Conservation (phyloP, 2,329 filamentous ascomycete species). For the Aspergillus floridensis region DNA sequence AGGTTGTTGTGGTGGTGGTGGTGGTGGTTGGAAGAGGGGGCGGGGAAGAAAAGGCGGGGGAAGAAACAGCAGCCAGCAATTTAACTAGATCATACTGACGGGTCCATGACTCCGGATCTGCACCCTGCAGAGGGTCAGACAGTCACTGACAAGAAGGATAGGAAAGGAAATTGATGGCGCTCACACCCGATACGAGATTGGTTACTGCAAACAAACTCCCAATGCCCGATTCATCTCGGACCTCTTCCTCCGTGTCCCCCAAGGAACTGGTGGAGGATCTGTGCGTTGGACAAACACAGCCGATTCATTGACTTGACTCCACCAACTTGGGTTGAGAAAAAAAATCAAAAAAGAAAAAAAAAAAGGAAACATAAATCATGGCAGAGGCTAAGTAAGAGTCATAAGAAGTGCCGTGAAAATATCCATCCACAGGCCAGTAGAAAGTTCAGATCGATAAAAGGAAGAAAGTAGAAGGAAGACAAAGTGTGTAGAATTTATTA, state of each 20-base stretch:
- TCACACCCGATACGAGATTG: not conserved
- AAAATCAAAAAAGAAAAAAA: no score
- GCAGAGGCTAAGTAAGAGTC: no score
- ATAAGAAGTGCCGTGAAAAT: no score
- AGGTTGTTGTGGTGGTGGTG: not conserved
- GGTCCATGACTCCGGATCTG: constrained; percentile 9
- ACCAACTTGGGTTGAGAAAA: no score
- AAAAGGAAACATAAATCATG: no score
- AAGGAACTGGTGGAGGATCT: not conserved
- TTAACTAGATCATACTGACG: not conserved
- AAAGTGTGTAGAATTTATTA: no score
- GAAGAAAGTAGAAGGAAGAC: no score
- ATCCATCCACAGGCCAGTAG: no score
- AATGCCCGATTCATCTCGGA: not conserved
- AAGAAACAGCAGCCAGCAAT: not conserved
- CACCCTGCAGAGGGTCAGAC: no score
- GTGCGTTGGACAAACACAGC: not conserved
- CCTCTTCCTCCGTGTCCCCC: not conserved
- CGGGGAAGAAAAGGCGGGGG: constrained; percentile 9
- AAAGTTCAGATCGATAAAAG: no score
- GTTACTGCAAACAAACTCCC: not conserved
- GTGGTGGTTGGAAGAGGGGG: not conserved
- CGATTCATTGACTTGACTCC: not conserved
- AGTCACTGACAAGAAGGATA: no score
- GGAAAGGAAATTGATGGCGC: not conserved